Percentiles rank a stretch among this genome's conserved stretches.
Evolutionary conservation across 225 moss, liverwort and hornwort species (phyloP).

Genomic region (Marchantia paleacea): DNA sequence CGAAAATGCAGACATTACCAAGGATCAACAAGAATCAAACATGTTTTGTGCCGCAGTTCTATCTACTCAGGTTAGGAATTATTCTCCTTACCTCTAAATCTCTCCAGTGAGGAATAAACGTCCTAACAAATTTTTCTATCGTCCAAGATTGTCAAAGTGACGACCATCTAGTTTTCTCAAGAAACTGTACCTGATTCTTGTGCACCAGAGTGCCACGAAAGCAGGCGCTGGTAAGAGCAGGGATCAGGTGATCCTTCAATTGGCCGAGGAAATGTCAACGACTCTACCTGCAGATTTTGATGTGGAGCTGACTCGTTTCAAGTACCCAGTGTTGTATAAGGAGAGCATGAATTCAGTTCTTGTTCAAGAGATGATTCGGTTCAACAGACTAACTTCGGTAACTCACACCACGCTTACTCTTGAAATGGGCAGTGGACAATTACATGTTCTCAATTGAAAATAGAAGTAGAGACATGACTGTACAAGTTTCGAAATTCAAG

Average conservation of each 20-base stretch:
- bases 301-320: constrained; percentile 58
- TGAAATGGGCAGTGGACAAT: background rate
- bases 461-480: too few species aligned
- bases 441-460: too few species aligned
- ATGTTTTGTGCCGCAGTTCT: constrained; percentile 52
- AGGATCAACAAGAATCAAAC: constrained; percentile 75
- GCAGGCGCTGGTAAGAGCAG: constrained; percentile 45
- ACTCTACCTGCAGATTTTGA: constrained; percentile 56
- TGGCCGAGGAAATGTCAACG: constrained; percentile 50
- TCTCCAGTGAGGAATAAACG: too few species aligned
- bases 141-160: background rate
- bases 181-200: background rate
- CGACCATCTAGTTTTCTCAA: background rate
- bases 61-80: constrained; percentile 49
- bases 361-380: constrained; percentile 81
- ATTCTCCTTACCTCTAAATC: background rate
- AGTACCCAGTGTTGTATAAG: constrained; percentile 64
- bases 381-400: constrained; percentile 77
- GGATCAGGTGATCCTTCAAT: constrained; percentile 59
- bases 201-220: constrained; percentile 43
- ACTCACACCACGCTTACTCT: background rate
- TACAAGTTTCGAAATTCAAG: too few species aligned
- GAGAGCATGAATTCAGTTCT: constrained; percentile 97
- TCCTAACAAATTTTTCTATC: background rate
- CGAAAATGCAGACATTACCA: constrained; percentile 73